Evolutionary conservation across 2,329 filamentous ascomycete genomes (phyloP).

Genomic region (Ascocoryne sarcoides): DNA sequence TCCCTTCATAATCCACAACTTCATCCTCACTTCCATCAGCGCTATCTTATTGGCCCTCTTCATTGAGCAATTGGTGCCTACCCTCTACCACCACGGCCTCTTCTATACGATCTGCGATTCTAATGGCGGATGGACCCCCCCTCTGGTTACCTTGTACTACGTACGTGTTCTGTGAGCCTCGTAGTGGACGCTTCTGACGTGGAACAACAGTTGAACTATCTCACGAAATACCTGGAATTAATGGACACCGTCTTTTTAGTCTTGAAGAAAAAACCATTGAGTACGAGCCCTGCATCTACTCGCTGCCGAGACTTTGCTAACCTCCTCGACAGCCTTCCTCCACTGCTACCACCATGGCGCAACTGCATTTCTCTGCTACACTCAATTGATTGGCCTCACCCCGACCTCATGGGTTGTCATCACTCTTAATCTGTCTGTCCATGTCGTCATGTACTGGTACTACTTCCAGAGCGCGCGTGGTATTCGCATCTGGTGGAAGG

Average conservation of each 20-base stretch:
- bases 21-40: conserved; percentile 20
- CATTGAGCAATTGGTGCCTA: conserved; percentile 22
- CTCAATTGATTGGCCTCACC: conserved; percentile 22
- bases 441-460: conserved; percentile 28
- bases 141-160: conserved; percentile 88
- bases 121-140: conserved; percentile 82
- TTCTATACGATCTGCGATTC: conserved; percentile 80
- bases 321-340: conserved; percentile 16
- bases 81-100: conserved; percentile 53
- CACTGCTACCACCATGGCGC: conserved; percentile 25
- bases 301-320: conserved; percentile 2
- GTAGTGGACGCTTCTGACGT: not conserved
- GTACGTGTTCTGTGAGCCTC: conserved; percentile 37
- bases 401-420: conserved; percentile 26
- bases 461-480: conserved; percentile 26
- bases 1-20: conserved; percentile 23
- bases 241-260: conserved; percentile 25
- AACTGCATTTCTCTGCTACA: conserved; percentile 24
- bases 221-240: conserved; percentile 25
- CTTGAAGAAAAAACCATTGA: conserved; percentile 26
- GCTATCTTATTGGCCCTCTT: conserved; percentile 19
- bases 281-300: conserved; percentile 7
- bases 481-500: conserved; percentile 23
- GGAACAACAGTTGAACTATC: conserved; percentile 20
- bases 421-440: conserved; percentile 23